A percentile compares a stretch with the other conserved stretches of the same genome.
Evolutionary conservation across 2,329 filamentous ascomycete species (phyloP).

Genomic region (Arthrobotrys entomopaga): DNA sequence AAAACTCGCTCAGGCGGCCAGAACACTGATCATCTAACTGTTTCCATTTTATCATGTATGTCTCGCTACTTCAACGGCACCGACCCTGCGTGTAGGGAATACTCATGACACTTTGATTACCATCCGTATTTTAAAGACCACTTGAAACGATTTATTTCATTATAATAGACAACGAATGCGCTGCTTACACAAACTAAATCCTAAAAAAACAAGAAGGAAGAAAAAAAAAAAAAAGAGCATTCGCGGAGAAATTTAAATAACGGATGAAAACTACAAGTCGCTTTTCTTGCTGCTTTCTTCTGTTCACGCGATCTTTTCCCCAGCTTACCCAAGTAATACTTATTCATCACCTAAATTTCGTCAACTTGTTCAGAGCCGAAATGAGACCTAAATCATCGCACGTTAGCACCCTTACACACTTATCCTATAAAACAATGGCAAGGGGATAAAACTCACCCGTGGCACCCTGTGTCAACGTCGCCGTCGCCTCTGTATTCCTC

Average conservation of each 20-base stretch:
- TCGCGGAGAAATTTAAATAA: no score
- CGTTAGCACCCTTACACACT: slow-evolving; percentile 53
- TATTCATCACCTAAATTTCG: slow-evolving; percentile 34
- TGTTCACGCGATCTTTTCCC: neutral
- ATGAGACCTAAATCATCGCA: slow-evolving; percentile 11
- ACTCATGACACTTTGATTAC: no score
- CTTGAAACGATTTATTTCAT: no score
- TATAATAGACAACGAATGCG: neutral
- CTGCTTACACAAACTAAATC: neutral
- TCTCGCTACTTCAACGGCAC: neutral
- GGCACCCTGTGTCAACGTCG: slow-evolving; percentile 88
- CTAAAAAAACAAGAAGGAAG: neutral
- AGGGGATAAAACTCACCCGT: slow-evolving; percentile 72
- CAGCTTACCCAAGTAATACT: neutral
- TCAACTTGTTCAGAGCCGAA: slow-evolving; percentile 29
- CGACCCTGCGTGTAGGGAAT: neutral
- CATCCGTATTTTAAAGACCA: no score
- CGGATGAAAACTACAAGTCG: neutral
- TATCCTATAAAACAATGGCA: slow-evolving; percentile 1
- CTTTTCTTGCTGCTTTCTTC: neutral
- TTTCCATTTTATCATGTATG: neutral
- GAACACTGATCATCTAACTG: neutral
- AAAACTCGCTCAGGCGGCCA: neutral
- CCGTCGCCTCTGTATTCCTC: slow-evolving; percentile 85
- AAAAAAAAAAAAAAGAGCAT: slow-evolving; percentile 1